Evolutionary conservation across 192 early-diverging fungal genomes (phyloP).

Genomic region (Dissophora ornata): DNA sequence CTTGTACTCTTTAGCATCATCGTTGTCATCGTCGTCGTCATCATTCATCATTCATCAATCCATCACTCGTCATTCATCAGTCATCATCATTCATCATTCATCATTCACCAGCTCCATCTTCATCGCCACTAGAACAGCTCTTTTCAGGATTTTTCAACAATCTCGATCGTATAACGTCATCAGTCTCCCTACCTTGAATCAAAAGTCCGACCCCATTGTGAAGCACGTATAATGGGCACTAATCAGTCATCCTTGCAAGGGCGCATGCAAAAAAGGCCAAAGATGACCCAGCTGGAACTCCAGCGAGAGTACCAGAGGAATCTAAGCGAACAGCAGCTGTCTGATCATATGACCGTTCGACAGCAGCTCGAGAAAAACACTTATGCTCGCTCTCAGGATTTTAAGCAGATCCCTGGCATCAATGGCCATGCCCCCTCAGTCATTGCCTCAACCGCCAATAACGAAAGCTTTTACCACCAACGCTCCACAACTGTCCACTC

Average conservation of each 20-base stretch:
- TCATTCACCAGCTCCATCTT: neutral
- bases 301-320: conserved; percentile 50
- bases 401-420: conserved; percentile 41
- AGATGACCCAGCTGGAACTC: conserved; percentile 43
- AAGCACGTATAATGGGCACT: too few species aligned
- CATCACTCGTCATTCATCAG: neutral
- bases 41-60: neutral
- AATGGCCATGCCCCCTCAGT: conserved; percentile 39
- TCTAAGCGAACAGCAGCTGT: conserved; percentile 49
- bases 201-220: too few species aligned
- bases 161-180: too few species aligned
- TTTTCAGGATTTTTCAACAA: too few species aligned
- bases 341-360: conserved; percentile 32
- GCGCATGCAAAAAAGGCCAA: conserved; percentile 46
- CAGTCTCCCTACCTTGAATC: too few species aligned
- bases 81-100: neutral
- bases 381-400: conserved; percentile 25
- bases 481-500: conserved; percentile 27
- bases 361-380: conserved; percentile 35
- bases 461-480: conserved; percentile 53
- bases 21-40: neutral
- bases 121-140: neutral
- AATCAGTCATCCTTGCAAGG: conserved; percentile 34
- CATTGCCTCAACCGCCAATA: conserved; percentile 48
- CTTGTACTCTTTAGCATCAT: neutral